Evolutionary conservation across 306 rosid genomes (phyloP), one percentile per base, ranked within the genome.

Genomic region (apple (Malus domestica)): DNA sequence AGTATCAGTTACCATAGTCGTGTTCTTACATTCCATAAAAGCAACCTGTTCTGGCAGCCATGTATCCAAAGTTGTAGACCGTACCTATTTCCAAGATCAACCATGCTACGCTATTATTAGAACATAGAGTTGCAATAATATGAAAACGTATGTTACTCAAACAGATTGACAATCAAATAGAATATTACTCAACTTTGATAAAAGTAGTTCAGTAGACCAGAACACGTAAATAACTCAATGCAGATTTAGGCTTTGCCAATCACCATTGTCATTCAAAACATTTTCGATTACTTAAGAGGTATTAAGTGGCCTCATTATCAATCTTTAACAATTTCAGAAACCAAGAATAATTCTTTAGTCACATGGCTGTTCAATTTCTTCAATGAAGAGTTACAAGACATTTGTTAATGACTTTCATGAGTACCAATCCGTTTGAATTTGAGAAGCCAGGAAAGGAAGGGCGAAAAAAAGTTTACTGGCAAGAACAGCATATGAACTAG

Each of bases 1-100:
- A 13, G 62, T 32, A 51, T 30, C 74, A 72, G 67, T 42, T 73
- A 49, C 57, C 55, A 13, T 18, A 59, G 57, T 52, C 19, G 4
- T 46, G 27, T 80, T 46, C 98, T 90, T 91, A 91, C 98, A 82
- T 82, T 90, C 93, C 98, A 94, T 91, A 80, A 85, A 90, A 74
- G 96, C 82, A 81, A 91, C 84, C 85, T 94, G 98, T 42, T 94
- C 91, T n/a, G 98, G 93, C 72, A 94, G 84, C 98, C 98, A 94
- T 67, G 96, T 91, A 85, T 94, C 98, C 90, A 94, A 87, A 81
- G 96, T 90, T 46, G 96, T 89, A 25, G 98, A 94, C 68, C 97
- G 87, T 70, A 91, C 97, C 98, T 94, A 72, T 73, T 71, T 19
- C n/a, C 76, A 81, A 82, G 84, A 71, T 30, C 59, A 29, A 44